Evolutionary conservation across 2,329 filamentous ascomycete genomes (phyloP), one percentile per base, ranked within the genome.

Genomic region (Davidsoniella eucalypti): DNA sequence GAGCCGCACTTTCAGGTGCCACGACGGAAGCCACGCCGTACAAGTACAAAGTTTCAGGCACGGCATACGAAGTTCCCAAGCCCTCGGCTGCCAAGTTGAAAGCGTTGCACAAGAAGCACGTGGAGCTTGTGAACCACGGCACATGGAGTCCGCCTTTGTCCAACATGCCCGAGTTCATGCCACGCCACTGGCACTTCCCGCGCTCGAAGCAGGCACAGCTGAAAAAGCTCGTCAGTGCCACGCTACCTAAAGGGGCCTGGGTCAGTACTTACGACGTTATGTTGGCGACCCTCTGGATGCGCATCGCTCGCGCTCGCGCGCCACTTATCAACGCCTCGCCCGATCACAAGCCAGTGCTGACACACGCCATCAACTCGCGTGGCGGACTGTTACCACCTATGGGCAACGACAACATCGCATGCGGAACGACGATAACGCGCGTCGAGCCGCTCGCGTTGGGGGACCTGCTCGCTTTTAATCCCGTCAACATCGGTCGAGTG

Each of bases 301-400:
- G 48, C 25, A 38, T 50, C 25, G 40, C 23, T 2, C 48, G 48
- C 8, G 48, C 48, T 6, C 48, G 48, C 10, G 40, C 40, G 5
- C 48, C 40, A 10, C 37, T 44, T 5, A n/a, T 37, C 17, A 18
- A 50, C 23, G 40, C 16, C 2, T 5, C 29, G 6, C 17, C 14
- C 10, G 40, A 44, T 41, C 29, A 44, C 12, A 18, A 38, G 17
- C 48, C 48, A 3, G 5, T 44, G 8, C 26, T 50, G 3, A 39
- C 40, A 5, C 48, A 50, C 26, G 48, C 48, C 5, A 44, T 50
- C 40, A 50, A 50, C 14, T 23, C 16, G 40, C 48, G 48, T 29
- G 26, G 48, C n/a, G 33, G 33, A 2, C 41, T 50, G 14, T 25
- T 50, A 9, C 48, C 48, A 12, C 48, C 48, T 4, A 50, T 50